Conservation (phyloP, 805 yeast species). For the Komagataella phaffii region DNA sequence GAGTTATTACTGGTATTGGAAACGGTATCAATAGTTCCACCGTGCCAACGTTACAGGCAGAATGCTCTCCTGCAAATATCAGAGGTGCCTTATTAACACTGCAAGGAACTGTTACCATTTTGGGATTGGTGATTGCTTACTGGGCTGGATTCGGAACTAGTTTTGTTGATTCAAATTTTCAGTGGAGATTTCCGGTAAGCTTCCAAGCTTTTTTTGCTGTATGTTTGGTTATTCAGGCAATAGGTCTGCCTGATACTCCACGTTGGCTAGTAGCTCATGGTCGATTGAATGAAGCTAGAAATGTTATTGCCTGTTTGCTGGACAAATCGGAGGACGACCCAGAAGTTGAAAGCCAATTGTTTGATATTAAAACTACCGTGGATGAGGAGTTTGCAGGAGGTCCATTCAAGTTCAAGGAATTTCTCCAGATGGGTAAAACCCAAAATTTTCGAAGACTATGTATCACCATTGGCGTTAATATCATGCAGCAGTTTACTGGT, state of each 20-base stretch:
- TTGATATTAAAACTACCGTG: conserved; percentile 5
- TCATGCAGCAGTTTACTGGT: conserved; percentile 34
- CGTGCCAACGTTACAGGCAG: conserved; percentile 33
- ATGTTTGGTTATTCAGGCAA: conserved; percentile 10
- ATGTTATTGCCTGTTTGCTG: conserved; percentile 19
- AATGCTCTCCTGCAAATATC: conserved; percentile 22
- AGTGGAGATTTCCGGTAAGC: conserved; percentile 33
- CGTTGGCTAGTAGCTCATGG: conserved; percentile 38
- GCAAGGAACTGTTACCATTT: conserved; percentile 22
- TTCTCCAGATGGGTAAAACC: neutral
- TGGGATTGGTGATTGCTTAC: conserved; percentile 29
- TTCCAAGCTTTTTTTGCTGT: conserved; percentile 27
- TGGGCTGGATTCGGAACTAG: conserved; percentile 29
- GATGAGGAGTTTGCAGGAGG: neutral
- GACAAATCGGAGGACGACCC: conserved; percentile 5
- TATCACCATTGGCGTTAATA: conserved; percentile 24
- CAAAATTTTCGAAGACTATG: conserved; percentile 21
- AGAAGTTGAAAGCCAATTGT: conserved; percentile 1
- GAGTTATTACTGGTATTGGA: conserved; percentile 31
- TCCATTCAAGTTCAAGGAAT: conserved; percentile 1
- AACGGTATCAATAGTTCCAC: conserved; percentile 30
- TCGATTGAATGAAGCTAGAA: conserved; percentile 24
- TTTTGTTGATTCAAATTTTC: conserved; percentile 19
- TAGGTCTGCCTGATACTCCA: conserved; percentile 35
- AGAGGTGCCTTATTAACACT: conserved; percentile 25